Evolutionary conservation across 1,139 yeast species (phyloP).

Genomic region (Zygotorulaspora mrakii): DNA sequence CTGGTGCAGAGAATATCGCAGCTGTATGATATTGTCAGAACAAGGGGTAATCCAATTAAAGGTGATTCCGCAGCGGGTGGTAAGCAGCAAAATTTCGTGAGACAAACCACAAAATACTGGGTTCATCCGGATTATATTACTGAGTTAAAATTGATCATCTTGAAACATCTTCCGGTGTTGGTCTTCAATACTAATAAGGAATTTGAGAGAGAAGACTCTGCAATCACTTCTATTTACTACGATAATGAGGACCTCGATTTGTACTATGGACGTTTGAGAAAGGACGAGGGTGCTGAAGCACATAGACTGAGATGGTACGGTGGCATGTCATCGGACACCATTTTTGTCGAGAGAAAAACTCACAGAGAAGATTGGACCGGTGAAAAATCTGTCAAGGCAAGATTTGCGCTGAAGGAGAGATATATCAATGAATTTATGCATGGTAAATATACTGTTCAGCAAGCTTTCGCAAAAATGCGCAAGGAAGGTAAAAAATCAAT

Average conservation of each 20-base stretch:
- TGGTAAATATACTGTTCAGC: conserved; percentile 82
- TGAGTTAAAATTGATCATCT: conserved; percentile 86
- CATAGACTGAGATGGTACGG: conserved; percentile 98
- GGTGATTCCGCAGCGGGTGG: conserved; percentile 98
- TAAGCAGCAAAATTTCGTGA: conserved; percentile 91
- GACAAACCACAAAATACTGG: conserved; percentile 99
- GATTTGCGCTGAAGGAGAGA: conserved; percentile 88
- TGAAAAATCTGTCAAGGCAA: conserved; percentile 94
- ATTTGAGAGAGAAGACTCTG: conserved; percentile 89
- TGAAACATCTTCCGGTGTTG: conserved; percentile 92
- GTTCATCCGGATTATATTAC: conserved; percentile 98
- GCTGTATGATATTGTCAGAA: conserved; percentile 86
- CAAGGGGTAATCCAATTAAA: conserved; percentile 88
- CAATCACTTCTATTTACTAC: conserved; percentile 92
- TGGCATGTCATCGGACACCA: conserved; percentile 89
- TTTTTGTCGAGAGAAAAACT: conserved; percentile 94
- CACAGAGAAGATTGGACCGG: conserved; percentile 99
- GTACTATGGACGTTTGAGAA: conserved; percentile 88
- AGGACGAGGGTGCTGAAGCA: conserved; percentile 99
- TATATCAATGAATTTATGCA: conserved; percentile 77
- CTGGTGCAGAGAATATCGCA: conserved; percentile 85
- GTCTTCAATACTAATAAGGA: conserved; percentile 96
- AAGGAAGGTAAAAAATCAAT: conserved; percentile 85
- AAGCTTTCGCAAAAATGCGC: conserved; percentile 87
- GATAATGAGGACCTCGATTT: conserved; percentile 86